Percentiles rank a stretch among this genome's conserved stretches.
These are phyloP conservation scores for Colletotrichum karsti DNA, from an alignment of 2,329 filamentous ascomycete genomes.

Conservation along the genomic window DNA sequence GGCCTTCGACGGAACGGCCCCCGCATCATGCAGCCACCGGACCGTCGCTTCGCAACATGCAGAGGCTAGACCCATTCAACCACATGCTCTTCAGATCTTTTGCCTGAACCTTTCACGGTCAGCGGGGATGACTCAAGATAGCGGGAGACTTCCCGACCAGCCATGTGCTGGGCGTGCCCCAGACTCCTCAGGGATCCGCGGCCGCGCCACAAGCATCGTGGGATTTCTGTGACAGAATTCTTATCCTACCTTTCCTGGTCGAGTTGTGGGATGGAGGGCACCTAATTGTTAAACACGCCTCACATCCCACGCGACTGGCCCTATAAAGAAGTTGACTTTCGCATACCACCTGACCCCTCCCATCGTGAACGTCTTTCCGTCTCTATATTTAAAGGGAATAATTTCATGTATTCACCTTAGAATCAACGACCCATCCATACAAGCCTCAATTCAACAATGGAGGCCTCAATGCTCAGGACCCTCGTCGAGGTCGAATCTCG, in stretches of 20 bases:
- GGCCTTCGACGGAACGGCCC: not conserved
- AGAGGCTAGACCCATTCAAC: not conserved
- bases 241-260: not conserved
- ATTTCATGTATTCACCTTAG: not conserved
- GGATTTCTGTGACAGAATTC: not conserved
- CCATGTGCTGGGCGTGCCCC: not conserved
- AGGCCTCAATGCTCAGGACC: slow-evolving; percentile 40
- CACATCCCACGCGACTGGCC: not conserved
- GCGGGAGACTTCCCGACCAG: not conserved
- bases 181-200: not conserved
- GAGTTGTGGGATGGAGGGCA: not conserved
- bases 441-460: slow-evolving; percentile 39
- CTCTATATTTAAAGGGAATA: no score
- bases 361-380: not conserved
- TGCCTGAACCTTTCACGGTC: no score
- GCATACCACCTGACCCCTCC: not conserved
- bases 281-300: not conserved
- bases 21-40: not conserved
- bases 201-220: slow-evolving; percentile 5
- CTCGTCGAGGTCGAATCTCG: slow-evolving; percentile 42
- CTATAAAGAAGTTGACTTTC: not conserved
- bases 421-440: not conserved
- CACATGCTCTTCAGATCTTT: not conserved
- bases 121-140: not conserved
- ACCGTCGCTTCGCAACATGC: not conserved